phyloP scores from a whole-genome alignment of 2,329 filamentous ascomycete species.

The Cordyceps tenuipes region DNA sequence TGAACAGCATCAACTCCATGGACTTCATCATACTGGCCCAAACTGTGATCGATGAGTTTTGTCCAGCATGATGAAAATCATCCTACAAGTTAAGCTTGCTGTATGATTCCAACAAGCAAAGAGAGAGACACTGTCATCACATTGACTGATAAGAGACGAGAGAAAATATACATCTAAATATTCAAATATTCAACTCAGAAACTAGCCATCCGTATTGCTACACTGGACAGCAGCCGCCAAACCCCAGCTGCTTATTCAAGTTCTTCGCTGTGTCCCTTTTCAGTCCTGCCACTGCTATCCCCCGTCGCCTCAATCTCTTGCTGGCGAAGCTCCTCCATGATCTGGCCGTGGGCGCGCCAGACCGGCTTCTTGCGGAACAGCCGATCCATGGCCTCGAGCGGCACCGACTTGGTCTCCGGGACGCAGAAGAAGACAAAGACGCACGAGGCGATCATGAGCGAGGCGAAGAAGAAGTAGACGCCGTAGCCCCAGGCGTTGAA shows the following conservation, averaged over 20 bases:
- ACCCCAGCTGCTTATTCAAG: neutral
- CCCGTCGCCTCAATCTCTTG: neutral
- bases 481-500: conserved; percentile 50
- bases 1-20: no score
- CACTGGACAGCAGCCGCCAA: neutral
- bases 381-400: conserved; percentile 56
- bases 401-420: conserved; percentile 58
- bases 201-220: neutral
- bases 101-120: no score
- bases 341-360: conserved; percentile 31
- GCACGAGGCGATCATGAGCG: conserved; percentile 49
- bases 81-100: no score
- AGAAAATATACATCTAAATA: no score
- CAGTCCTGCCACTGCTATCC: neutral
- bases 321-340: conserved; percentile 35
- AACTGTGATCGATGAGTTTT: no score
- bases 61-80: no score
- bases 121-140: no score
- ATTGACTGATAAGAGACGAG: no score
- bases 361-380: conserved; percentile 46
- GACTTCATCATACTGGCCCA: no score
- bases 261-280: conserved; percentile 3
- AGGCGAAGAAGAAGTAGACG: conserved; percentile 62
- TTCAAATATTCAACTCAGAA: no score
- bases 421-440: conserved; percentile 55